Evolutionary conservation across 192 early-diverging fungal genomes (phyloP), one percentile per base, ranked within the genome.

Genomic region (Podila epicladia): DNA sequence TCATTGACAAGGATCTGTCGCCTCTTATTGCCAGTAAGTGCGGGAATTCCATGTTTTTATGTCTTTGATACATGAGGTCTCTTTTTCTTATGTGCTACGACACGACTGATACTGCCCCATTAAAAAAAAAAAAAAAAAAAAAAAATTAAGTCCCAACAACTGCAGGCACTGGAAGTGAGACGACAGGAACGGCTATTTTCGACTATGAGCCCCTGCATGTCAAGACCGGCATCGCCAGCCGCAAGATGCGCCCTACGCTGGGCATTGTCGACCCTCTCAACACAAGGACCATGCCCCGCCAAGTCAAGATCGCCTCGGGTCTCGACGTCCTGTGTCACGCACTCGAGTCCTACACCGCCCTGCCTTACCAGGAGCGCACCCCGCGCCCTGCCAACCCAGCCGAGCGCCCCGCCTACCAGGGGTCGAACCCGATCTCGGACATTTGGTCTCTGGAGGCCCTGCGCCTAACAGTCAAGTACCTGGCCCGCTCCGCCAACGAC

Each of bases 131-230:
- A 19, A 9, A 24, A 11, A 31, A 20, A 9, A 28, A 53, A 45
- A 19, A 74, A n/a, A n/a, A n/a, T n/a, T n/a, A n/a, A 74, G 85
- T 91, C 65, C 90, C 88, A 38, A 89, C 90, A 41, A 89, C 88
- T 5, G 88, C 90, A 7, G 89, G 94, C 4, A 97, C 96, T 15
- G 96, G 96, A 65, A 91, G 89, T 24, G 96, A 97, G 76, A 95
- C 94, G 17, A 97, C 96, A 1, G 96, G 96, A n/a, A 92, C 93
- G 6, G 88, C 96, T n/a, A 97, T 97, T 74, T 97, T 97, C 72
- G 96, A 97, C 72, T 93, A 95, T 84, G 92, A 91, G 60, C 91
- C 91, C 15, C 87, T 92, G 65, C 84, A 89, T 48, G 91, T 93
- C 80, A 97, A 97, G 88, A 97, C 96, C 6, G 96, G 96, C 17